These are phyloP conservation scores for Aotearoamyces nothofagi DNA, from an alignment of 2,329 filamentous ascomycete genomes.

Conservation along the genomic window DNA sequence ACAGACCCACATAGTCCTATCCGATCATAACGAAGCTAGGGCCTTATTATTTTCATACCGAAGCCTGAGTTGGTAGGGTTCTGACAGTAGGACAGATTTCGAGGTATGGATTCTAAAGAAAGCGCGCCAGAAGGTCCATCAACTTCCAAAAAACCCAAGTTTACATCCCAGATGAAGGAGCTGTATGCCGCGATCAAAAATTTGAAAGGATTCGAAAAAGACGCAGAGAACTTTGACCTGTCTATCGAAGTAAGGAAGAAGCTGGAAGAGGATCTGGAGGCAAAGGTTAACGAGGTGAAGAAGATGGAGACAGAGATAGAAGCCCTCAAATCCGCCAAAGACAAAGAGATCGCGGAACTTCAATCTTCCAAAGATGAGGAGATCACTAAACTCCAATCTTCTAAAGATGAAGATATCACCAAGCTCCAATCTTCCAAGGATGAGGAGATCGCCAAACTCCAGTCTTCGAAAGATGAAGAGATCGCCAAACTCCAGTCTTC, in stretches of 20 bases:
- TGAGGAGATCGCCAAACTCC: background rate
- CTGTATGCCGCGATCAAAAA: too few species aligned
- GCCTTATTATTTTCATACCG: too few species aligned
- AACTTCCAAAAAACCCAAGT: too few species aligned
- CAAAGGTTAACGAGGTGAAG: conserved; percentile 1
- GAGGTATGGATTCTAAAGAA: too few species aligned
- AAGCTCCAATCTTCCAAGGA: background rate
- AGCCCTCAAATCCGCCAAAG: conserved; percentile 1
- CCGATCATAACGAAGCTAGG: too few species aligned
- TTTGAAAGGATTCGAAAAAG: too few species aligned
- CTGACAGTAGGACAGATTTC: too few species aligned
- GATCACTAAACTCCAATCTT: background rate
- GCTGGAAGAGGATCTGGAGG: conserved; percentile 1
- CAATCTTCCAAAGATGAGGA: background rate
- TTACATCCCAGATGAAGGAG: too few species aligned
- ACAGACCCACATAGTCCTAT: too few species aligned
- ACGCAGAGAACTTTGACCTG: too few species aligned
- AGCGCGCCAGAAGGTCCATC: too few species aligned
- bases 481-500: background rate
- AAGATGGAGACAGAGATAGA: conserved; percentile 1
- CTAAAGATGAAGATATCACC: background rate
- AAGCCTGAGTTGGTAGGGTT: too few species aligned
- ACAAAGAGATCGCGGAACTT: conserved; percentile 1
- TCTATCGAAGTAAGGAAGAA: background rate
- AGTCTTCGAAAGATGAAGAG: background rate